Evolutionary conservation across 1,139 yeast species (phyloP).

Genomic region (Arxiozyma slooffiae): DNA sequence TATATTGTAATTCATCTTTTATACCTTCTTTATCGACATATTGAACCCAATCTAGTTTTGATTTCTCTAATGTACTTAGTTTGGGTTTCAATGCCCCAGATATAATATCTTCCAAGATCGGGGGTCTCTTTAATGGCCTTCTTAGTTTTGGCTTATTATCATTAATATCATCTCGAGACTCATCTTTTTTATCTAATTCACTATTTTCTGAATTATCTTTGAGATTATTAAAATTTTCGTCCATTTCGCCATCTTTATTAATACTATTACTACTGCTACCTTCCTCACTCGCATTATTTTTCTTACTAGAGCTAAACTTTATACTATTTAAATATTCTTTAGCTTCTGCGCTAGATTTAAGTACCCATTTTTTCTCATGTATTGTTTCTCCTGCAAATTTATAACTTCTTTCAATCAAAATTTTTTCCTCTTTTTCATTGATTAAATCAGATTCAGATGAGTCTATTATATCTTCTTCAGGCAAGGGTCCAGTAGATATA

Average conservation of each 20-base stretch:
- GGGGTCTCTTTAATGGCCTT: conserved; percentile 53
- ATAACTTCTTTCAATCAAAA: conserved; percentile 67
- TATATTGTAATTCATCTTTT: conserved; percentile 66
- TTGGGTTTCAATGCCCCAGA: conserved; percentile 53
- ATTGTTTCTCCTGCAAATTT: conserved; percentile 83
- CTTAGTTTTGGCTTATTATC: conserved; percentile 22
- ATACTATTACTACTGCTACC: neutral
- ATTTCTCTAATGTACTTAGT: conserved; percentile 83
- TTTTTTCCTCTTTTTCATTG: conserved; percentile 26
- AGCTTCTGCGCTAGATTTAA: conserved; percentile 74
- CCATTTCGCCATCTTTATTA: conserved; percentile 16
- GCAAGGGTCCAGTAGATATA: conserved; percentile 8
- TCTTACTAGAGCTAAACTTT: conserved; percentile 22
- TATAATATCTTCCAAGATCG: conserved; percentile 63
- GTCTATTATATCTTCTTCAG: neutral
- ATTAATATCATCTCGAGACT: neutral
- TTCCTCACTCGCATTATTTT: neutral
- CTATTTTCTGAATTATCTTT: neutral
- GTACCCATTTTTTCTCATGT: conserved; percentile 70
- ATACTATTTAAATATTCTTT: conserved; percentile 62
- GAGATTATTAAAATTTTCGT: neutral
- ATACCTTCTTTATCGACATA: conserved; percentile 84
- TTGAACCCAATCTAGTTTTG: conserved; percentile 89
- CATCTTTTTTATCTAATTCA: neutral
- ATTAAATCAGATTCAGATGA: conserved; percentile 9